phyloP scores from a whole-genome alignment of 257 asterid genomes.

The Gentiana dahurica region DNA sequence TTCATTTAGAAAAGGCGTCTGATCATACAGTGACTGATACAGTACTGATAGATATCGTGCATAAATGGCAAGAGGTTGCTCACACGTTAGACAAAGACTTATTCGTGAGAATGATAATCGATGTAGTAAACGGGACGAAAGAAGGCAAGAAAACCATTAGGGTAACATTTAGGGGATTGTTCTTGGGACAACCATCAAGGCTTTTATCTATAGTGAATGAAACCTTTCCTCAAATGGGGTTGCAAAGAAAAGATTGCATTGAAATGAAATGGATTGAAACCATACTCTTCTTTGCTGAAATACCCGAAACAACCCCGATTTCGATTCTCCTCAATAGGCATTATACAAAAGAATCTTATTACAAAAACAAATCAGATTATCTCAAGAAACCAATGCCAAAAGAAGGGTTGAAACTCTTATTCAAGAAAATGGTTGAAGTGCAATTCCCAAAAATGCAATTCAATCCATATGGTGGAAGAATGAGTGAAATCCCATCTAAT shows the following conservation, averaged over 20 bases:
- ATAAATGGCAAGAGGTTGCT: neutral
- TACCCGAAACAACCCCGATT: neutral
- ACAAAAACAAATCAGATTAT: conserved; percentile 7
- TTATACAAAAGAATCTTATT: neutral
- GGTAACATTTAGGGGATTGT: too few species aligned
- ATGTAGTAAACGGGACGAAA: neutral
- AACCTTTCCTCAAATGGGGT: conserved; percentile 3
- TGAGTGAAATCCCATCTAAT: conserved; percentile 13
- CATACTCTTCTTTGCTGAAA: neutral
- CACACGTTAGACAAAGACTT: neutral
- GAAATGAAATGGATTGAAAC: conserved; percentile 12
- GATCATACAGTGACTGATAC: neutral
- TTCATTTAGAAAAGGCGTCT: neutral
- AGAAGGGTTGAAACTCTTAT: conserved; percentile 5
- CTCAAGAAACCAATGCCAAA: conserved; percentile 4
- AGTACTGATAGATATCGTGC: neutral
- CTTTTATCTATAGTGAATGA: conserved; percentile 5
- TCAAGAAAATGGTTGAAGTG: conserved; percentile 6
- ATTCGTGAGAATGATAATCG: conserved; percentile 3
- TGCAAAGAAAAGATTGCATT: conserved; percentile 2
- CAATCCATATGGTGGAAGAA: conserved; percentile 39
- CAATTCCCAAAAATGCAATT: conserved; percentile 23
- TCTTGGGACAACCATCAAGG: neutral
- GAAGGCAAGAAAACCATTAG: too few species aligned
- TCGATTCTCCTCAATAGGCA: conserved; percentile 4